Evolutionary conservation across 1,284 basidiomycete genomes (phyloP).

Genomic region (Malassezia brasiliensis): DNA sequence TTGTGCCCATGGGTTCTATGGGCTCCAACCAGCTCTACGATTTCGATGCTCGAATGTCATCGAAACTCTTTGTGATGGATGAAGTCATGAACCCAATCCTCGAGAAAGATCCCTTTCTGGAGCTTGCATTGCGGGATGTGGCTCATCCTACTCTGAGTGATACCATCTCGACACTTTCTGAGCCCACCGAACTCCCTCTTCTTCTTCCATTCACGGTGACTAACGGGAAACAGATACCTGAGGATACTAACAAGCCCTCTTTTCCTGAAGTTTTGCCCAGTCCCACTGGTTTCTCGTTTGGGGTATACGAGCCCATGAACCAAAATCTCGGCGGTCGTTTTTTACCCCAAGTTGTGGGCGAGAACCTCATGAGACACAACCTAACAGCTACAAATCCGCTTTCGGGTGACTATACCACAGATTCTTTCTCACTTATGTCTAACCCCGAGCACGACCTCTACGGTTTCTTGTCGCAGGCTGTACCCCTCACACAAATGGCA

Average conservation of each 20-base stretch:
- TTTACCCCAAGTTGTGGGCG: background rate
- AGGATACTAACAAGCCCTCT: too few species aligned
- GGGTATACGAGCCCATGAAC: background rate
- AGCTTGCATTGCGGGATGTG: conserved; percentile 4
- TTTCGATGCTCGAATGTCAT: conserved; percentile 4
- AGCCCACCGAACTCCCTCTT: background rate
- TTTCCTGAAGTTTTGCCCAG: background rate
- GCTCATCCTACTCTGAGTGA: conserved; percentile 1
- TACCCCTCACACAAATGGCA: conserved; percentile 9
- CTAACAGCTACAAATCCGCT: background rate
- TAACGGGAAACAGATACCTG: background rate
- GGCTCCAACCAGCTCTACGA: background rate
- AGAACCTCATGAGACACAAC: conserved; percentile 2
- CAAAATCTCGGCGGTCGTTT: background rate
- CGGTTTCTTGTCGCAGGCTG: conserved; percentile 9
- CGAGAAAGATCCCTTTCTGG: conserved; percentile 3
- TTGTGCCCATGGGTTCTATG: background rate
- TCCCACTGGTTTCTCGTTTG: background rate
- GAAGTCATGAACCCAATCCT: conserved; percentile 11
- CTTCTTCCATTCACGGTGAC: background rate
- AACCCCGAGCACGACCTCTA: conserved; percentile 6
- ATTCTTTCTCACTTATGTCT: conserved; percentile 8
- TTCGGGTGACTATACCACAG: conserved; percentile 1
- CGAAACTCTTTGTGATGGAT: conserved; percentile 3
- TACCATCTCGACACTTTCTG: background rate